phyloP scores from a whole-genome alignment of 2,329 filamentous ascomycete genomes.

The Aspergillus sp. region DNA sequence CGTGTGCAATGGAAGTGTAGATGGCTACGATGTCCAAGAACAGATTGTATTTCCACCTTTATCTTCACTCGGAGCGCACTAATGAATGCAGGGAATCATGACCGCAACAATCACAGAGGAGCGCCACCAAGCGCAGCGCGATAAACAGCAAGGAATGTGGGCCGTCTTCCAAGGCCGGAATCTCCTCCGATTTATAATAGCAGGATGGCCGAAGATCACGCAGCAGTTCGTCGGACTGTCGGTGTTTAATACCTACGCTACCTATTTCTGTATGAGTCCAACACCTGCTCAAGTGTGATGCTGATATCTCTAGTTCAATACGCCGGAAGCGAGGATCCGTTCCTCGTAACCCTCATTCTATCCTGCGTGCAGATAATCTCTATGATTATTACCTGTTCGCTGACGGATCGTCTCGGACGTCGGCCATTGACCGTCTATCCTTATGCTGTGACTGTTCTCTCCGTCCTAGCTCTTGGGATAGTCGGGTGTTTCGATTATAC shows the following conservation, averaged over 20 bases:
- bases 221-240: constrained; percentile 43
- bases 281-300: not conserved
- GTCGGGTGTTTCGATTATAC: constrained; percentile 44
- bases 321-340: constrained; percentile 43
- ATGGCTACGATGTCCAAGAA: constrained; percentile 34
- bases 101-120: constrained; percentile 35
- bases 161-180: constrained; percentile 42
- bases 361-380: constrained; percentile 45
- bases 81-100: constrained; percentile 31
- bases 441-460: constrained; percentile 39
- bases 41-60: constrained; percentile 26
- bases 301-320: constrained; percentile 35
- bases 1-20: constrained; percentile 28
- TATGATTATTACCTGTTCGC: constrained; percentile 38
- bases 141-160: constrained; percentile 29
- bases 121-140: constrained; percentile 28
- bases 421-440: constrained; percentile 44
- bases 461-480: constrained; percentile 40
- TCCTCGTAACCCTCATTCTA: constrained; percentile 44
- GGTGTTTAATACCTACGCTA: constrained; percentile 42
- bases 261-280: constrained; percentile 34
- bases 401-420: constrained; percentile 39
- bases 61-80: not conserved
- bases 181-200: constrained; percentile 38
- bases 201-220: constrained; percentile 42